Base-by-base conservation (phyloP, 164 flowering plant species). In the Taxillus chinensis region DNA sequence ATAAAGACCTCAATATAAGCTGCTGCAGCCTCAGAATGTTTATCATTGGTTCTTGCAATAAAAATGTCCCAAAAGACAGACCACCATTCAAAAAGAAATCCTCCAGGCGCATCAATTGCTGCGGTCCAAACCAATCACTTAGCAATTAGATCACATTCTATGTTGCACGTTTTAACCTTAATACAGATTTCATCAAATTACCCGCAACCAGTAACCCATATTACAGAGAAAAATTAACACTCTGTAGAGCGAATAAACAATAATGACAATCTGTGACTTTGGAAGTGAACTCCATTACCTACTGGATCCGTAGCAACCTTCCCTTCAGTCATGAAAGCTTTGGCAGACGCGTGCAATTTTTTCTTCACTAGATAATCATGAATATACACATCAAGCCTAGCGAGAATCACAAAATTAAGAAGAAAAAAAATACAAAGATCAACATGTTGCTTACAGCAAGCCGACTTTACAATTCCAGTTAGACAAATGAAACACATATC, bases 51-150 rank as follows among this genome's bases (percentile, higher is more conserved):
- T 78, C 97, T 77, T 37, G 96, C 87, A 72, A 85, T 86, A 62
- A 89, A 86, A 41, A 89, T 86, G 72, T 91, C 97, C 97, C 96
- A 91, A 59, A 89, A 85, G 42, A 86, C 90, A 72, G 91, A 89
- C 96, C 96, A 91, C 97, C 97, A 91, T 64, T 91, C 97, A 64
- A 86, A 89, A 7, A 90, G 89, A 75, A 90, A 86, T 49, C 97
- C 97, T 40, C 91, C 97, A 38, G 95, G 95, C 7, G 91, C 95
- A 80, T 90, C 95, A 77, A 88, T 88, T 27, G 92, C 97, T 90
- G 73, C 82, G 79, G 64, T 50, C 46, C 45, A 68, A 73, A 64
- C 9, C 12, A 59, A 16, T 27, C 27, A 27, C 27, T 27, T 0
- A 2, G 2, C 27, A 27, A 27, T 27, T 27, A 27, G 27, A 27